A percentile compares a stretch with the other conserved stretches of the same genome.
phyloP scores from a whole-genome alignment of 805 yeast species.

The Schizosaccharomyces osmophilus region DNA sequence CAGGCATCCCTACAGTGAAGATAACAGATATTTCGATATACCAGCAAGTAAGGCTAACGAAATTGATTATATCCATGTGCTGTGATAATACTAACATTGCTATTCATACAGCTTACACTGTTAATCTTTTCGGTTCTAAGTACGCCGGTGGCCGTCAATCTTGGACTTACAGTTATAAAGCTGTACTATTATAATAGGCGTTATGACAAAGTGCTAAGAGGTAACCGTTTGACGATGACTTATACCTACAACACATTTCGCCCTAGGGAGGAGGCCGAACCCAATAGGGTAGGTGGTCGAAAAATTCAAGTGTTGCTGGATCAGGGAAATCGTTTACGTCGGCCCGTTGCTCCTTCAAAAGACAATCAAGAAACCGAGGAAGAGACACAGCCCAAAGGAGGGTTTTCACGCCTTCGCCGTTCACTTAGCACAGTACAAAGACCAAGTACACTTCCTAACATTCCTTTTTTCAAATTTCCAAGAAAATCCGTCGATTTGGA shows the following conservation, averaged over 20 bases:
- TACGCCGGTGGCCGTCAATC: neutral
- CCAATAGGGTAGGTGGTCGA: neutral
- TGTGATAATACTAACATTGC: constrained; percentile 9
- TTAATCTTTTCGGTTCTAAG: constrained; percentile 29
- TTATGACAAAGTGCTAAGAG: neutral
- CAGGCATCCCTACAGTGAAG: constrained; percentile 69
- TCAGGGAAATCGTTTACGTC: neutral
- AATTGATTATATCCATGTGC: neutral
- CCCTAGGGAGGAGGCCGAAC: neutral
- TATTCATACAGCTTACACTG: constrained; percentile 82
- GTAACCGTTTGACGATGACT: neutral
- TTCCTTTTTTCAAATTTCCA: no score
- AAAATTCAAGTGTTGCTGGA: neutral
- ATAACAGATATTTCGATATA: constrained; percentile 37
- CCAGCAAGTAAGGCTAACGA: constrained; percentile 43
- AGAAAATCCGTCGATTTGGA: no score
- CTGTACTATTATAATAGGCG: neutral
- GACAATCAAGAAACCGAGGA: neutral
- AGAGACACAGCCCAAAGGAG: no score
- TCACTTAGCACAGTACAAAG: no score
- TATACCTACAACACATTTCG: neutral
- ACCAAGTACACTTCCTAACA: no score
- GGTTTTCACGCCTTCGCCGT: no score
- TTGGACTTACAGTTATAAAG: neutral
- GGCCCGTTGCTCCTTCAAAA: neutral